Base-by-base conservation (phyloP, 805 yeast genomes). In the Wickerhamiella shivajii region DNA sequence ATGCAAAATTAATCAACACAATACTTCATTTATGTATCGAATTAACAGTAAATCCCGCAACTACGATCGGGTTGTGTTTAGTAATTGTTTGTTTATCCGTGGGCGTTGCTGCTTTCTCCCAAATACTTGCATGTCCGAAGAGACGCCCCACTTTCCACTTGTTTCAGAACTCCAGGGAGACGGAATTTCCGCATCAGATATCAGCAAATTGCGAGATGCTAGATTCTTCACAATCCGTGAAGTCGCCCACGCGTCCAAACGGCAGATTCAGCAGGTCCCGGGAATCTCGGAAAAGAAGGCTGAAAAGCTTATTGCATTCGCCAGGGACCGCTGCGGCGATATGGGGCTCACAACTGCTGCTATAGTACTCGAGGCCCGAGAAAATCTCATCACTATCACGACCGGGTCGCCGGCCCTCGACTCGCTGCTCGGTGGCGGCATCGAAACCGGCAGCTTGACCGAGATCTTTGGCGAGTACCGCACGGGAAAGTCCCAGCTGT, bases 311-410 rank as follows among this genome's bases (percentile, higher is more conserved):
- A 61, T 85, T 32, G 66, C 65, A 27, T 95, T 81, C 47, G 95
- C 97, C 0, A 68, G 87, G 24, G 74, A 78, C 47, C 59, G 74
- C 30, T 96, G 87, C 3, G 17, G 10, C 15, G 95, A 94, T 6
- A 70, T 90, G 75, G 98, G 98, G 0, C 90, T 90, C 61, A 87
- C 95, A 15, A 87, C 97, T 0, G 98, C 97, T 2, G 76, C 93
- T 1, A 96, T 84, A 53, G 83, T 81, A 53, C 95, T 84, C 54
- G 71, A 75, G 47, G 69, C 95, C 47, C 67, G 97, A 47, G 73
- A 87, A 4, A 94, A 84, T 52, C 68, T 90, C 57, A 84, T 90
- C 37, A 79, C 95, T 49, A 62, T 90, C 36, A 85, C 97, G 2
- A 87, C 98, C 0, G 98, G 98, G 1, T 84, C 97, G 2, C 83